phyloP scores from a whole-genome alignment of 768 basidiomycete genomes.

The Lentinula sp. region DNA sequence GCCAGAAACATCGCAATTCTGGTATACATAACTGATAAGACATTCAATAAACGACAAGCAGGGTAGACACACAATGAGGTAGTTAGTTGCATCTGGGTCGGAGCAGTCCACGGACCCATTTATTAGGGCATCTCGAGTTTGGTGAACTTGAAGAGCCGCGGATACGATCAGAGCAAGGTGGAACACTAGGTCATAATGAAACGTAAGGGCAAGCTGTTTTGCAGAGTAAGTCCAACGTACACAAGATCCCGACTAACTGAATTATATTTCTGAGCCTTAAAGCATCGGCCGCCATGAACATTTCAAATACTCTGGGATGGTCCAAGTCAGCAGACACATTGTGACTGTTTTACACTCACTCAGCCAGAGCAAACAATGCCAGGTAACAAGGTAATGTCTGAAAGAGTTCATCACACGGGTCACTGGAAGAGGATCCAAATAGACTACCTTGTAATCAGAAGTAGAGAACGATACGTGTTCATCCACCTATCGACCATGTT shows the following conservation, averaged over 20 bases:
- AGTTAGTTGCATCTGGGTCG: slow-evolving; percentile 18
- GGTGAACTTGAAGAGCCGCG: slow-evolving; percentile 69
- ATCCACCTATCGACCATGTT: slow-evolving; percentile 36
- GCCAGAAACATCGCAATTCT: slow-evolving; percentile 45
- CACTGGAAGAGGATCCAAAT: not conserved
- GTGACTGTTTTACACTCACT: slow-evolving; percentile 37
- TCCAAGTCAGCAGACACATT: not conserved
- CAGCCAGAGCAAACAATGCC: slow-evolving; percentile 76
- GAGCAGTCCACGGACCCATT: slow-evolving; percentile 22
- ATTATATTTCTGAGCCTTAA: slow-evolving; percentile 72
- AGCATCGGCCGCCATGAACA: slow-evolving; percentile 81
- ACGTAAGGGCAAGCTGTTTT: not conserved
- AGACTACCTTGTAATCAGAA: slow-evolving; percentile 46
- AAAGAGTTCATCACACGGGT: slow-evolving; percentile 3
- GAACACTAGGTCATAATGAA: slow-evolving; percentile 43
- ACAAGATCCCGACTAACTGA: slow-evolving; percentile 66
- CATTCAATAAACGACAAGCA: not conserved
- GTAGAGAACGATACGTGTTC: slow-evolving; percentile 35
- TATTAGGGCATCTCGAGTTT: slow-evolving; percentile 63
- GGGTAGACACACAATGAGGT: slow-evolving; percentile 32
- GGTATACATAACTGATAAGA: not conserved
- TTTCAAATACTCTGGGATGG: slow-evolving; percentile 60
- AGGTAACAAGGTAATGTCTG: slow-evolving; percentile 83
- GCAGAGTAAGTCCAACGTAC: slow-evolving; percentile 29
- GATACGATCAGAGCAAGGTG: slow-evolving; percentile 70